Percentiles rank a stretch among this genome's conserved stretches.
phyloP scores from a whole-genome alignment of 257 asterid genomes.

The Vinca minor region DNA sequence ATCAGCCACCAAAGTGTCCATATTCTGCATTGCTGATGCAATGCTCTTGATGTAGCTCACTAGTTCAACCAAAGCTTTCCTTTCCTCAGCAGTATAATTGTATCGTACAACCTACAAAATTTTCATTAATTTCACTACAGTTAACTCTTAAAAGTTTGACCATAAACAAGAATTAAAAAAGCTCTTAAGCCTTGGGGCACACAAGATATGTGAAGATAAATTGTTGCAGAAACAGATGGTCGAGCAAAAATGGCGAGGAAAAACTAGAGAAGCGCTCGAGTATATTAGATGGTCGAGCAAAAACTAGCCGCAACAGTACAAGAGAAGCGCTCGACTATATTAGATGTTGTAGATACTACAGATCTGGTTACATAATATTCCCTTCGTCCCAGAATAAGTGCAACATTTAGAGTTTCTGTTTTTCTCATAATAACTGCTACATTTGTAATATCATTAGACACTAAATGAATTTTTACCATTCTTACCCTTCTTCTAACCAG shows the following conservation, averaged over 20 bases:
- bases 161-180: neutral
- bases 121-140: neutral
- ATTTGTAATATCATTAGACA: no score
- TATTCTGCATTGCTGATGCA: conserved; percentile 78
- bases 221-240: neutral
- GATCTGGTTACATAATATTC: no score
- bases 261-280: neutral
- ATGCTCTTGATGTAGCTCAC: conserved; percentile 93
- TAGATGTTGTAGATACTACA: no score
- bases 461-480: no score
- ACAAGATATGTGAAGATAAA: neutral
- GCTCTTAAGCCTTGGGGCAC: neutral
- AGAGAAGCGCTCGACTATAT: no score
- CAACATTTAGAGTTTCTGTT: no score
- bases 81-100: conserved; percentile 80
- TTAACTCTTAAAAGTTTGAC: neutral
- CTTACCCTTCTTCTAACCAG: no score
- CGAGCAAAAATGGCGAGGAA: neutral
- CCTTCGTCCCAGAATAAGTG: no score
- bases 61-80: conserved; percentile 88
- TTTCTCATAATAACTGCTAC: no score
- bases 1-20: conserved; percentile 87
- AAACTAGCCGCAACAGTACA: no score
- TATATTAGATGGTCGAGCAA: neutral
- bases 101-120: conserved; percentile 72